Conservation (phyloP, 1,284 basidiomycete species). For the Pterulicium gracile region DNA sequence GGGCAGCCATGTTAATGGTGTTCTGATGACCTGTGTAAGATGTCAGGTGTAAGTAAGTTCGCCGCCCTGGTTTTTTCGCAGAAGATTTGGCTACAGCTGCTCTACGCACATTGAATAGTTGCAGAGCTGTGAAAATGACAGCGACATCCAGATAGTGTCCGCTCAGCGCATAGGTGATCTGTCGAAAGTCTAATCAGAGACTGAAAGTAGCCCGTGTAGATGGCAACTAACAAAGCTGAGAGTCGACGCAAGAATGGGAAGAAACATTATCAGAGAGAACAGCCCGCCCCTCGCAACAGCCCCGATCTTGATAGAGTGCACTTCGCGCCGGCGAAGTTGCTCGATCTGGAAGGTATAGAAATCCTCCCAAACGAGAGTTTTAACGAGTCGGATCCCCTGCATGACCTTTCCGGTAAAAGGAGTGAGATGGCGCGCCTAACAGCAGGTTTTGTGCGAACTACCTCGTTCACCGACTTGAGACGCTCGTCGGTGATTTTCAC, state of each 20-base stretch:
- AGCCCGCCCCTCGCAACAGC: not conserved
- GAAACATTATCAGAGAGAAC: not conserved
- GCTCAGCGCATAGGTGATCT: slow-evolving; percentile 43
- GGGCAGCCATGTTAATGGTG: not conserved
- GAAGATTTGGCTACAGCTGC: too few relatives aligned
- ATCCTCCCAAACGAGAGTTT: not conserved
- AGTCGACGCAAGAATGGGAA: not conserved
- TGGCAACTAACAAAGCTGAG: not conserved
- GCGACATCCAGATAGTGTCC: slow-evolving; percentile 43
- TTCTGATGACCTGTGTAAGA: too few relatives aligned
- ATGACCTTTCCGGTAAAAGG: not conserved
- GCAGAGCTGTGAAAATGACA: slow-evolving; percentile 49
- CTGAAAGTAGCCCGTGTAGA: not conserved
- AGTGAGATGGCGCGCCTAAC: too few relatives aligned
- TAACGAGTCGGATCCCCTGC: not conserved
- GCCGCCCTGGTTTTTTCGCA: too few relatives aligned
- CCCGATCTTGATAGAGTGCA: not conserved
- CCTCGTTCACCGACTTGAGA: slow-evolving; percentile 38
- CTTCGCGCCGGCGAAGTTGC: not conserved
- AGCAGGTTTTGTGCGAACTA: too few relatives aligned
- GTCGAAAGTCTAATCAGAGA: too few relatives aligned
- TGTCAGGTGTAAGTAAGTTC: too few relatives aligned
- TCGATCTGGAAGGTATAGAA: not conserved
- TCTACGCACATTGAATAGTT: slow-evolving; percentile 51
- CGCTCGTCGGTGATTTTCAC: slow-evolving; percentile 67